Percentiles rank a stretch among this genome's conserved stretches.
Conservation (phyloP, 2,329 filamentous ascomycete species). For the Mollisiaceae sp. region DNA sequence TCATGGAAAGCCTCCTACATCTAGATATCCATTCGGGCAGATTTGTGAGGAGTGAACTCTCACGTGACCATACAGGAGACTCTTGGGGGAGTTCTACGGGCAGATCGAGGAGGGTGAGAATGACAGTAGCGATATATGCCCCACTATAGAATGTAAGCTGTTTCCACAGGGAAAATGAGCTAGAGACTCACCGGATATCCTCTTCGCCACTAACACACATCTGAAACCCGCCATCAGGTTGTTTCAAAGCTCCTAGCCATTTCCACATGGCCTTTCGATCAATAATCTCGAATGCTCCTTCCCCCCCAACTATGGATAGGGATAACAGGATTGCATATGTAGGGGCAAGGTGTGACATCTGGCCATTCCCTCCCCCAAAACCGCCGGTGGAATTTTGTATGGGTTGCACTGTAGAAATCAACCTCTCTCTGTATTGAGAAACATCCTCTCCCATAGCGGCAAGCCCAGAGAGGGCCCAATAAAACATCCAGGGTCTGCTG, state of each 20-base stretch:
- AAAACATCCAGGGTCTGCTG: slow-evolving; percentile 90
- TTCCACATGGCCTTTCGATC: slow-evolving; percentile 88
- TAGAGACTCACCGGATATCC: slow-evolving; percentile 75
- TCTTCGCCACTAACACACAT: slow-evolving; percentile 87
- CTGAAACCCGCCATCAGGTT: slow-evolving; percentile 85
- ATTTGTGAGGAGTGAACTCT: slow-evolving; percentile 70
- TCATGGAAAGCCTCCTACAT: slow-evolving; percentile 61
- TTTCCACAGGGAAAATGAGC: not conserved
- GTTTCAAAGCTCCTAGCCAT: slow-evolving; percentile 87
- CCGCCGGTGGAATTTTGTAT: slow-evolving; percentile 86
- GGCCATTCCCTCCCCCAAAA: slow-evolving; percentile 92
- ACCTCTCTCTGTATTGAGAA: slow-evolving; percentile 66
- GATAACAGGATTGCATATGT: slow-evolving; percentile 85
- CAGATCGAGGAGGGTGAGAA: slow-evolving; percentile 82
- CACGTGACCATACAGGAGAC: slow-evolving; percentile 68
- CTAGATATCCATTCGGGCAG: slow-evolving; percentile 80
- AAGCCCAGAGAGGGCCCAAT: slow-evolving; percentile 85
- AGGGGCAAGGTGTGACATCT: slow-evolving; percentile 85
- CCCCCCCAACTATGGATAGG: slow-evolving; percentile 77
- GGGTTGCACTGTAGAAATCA: slow-evolving; percentile 75
- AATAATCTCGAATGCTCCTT: slow-evolving; percentile 74
- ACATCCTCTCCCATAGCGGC: slow-evolving; percentile 77
- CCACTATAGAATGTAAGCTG: slow-evolving; percentile 59
- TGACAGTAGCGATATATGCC: slow-evolving; percentile 87
- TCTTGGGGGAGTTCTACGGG: slow-evolving; percentile 79